These are phyloP conservation scores for Phytophthora hibernalis DNA, from an alignment of 352 stramenopile species.

Conservation along the genomic window DNA sequence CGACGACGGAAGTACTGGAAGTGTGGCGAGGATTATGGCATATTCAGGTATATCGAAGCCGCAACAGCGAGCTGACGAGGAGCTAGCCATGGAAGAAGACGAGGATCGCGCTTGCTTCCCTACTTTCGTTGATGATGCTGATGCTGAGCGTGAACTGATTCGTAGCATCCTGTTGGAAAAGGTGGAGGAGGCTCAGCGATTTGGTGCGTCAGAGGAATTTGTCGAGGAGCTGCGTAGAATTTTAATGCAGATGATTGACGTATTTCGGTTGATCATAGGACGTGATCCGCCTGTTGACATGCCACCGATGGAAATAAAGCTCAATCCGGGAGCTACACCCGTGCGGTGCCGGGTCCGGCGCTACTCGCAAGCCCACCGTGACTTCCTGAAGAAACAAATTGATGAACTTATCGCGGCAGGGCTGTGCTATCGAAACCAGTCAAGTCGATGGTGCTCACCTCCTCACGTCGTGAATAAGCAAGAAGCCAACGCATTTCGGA, in stretches of 20 bases:
- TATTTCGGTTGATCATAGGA: constrained; percentile 12
- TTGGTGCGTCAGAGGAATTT: constrained; percentile 1
- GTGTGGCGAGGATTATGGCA: neutral
- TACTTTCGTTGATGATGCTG: neutral
- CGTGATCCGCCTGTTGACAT: constrained; percentile 23
- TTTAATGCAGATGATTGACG: constrained; percentile 17
- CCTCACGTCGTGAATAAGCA: constrained; percentile 14
- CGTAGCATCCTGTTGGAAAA: constrained; percentile 7
- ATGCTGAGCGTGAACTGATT: constrained; percentile 1
- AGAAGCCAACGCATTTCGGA: constrained; percentile 3
- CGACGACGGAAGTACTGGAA: neutral
- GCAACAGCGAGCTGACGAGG: neutral
- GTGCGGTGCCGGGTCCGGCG: constrained; percentile 8
- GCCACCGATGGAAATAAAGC: constrained; percentile 17
- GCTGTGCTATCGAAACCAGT: constrained; percentile 13
- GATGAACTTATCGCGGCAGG: constrained; percentile 2
- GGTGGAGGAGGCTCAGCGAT: constrained; percentile 6
- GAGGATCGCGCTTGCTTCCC: constrained; percentile 21
- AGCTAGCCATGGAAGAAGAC: neutral
- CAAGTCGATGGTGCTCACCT: constrained; percentile 9
- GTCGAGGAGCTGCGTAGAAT: neutral
- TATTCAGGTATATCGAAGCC: neutral
- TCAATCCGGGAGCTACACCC: constrained; percentile 4
- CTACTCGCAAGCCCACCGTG: constrained; percentile 10
- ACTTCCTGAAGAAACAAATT: constrained; percentile 19